These are phyloP conservation scores for Leishmania turanica DNA, from an alignment of 208 protist species.

Conservation along the genomic window DNA sequence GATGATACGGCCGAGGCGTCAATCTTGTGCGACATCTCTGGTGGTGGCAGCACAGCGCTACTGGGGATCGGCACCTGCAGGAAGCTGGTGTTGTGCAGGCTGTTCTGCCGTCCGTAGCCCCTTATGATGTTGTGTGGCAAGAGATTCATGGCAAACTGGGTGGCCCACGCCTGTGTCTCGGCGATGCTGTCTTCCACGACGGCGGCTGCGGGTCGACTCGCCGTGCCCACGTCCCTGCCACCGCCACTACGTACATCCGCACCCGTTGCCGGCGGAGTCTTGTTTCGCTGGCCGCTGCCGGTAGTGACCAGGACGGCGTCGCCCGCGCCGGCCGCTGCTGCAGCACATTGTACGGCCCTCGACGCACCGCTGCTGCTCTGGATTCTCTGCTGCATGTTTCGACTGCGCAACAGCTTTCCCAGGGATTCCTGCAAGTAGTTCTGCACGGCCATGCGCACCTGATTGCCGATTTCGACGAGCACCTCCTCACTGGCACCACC, in stretches of 20 bases:
- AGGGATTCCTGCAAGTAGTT: constrained; percentile 51
- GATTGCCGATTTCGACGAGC: constrained; percentile 40
- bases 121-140: constrained; percentile 3
- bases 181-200: background rate
- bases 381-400: constrained; percentile 1
- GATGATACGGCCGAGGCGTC: constrained; percentile 1
- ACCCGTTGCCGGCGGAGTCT: background rate
- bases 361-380: background rate
- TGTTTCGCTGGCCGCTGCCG: background rate
- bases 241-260: background rate
- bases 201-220: background rate
- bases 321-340: background rate
- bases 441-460: constrained; percentile 51
- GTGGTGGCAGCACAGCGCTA: constrained; percentile 2
- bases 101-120: background rate
- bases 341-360: background rate
- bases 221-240: background rate
- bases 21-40: constrained; percentile 3
- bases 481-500: constrained; percentile 18
- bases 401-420: constrained; percentile 1
- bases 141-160: background rate
- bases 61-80: constrained; percentile 14
- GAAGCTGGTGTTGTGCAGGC: constrained; percentile 9
- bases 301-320: background rate
- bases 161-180: constrained; percentile 9